phyloP scores from a whole-genome alignment of 345 rosid genomes.

The Eucalyptus polyanthemos region DNA sequence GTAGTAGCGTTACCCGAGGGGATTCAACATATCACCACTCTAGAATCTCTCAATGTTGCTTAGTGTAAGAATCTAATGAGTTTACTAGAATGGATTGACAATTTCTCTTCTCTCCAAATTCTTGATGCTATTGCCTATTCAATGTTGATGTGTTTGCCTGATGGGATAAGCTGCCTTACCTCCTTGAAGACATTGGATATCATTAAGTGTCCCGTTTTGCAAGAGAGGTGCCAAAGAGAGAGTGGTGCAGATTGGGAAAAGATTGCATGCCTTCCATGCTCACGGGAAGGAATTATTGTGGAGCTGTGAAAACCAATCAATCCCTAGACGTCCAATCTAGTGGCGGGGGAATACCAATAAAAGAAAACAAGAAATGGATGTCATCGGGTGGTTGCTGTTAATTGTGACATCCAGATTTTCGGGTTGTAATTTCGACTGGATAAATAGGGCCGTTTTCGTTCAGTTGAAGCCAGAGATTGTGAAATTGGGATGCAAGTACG shows the following conservation, averaged over 20 bases:
- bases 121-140: background rate
- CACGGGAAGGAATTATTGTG: background rate
- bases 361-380: background rate
- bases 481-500: too few relatives aligned
- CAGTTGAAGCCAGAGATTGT: too few relatives aligned
- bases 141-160: background rate
- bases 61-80: background rate
- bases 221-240: background rate
- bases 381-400: slow-evolving; percentile 27
- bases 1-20: background rate
- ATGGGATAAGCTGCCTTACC: background rate
- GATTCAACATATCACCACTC: background rate
- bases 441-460: too few relatives aligned
- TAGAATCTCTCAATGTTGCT: background rate
- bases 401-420: too few relatives aligned
- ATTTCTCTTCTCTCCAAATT: background rate
- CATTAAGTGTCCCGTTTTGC: background rate
- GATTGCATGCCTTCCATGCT: background rate
- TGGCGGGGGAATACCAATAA: background rate
- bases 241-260: background rate
- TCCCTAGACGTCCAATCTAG: background rate
- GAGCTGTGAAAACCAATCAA: background rate
- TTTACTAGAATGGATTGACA: background rate
- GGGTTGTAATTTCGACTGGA: too few relatives aligned
- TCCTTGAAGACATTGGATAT: background rate